Conservation (phyloP, 148 eudicot genomes). For the Amaranthus palmeri region DNA sequence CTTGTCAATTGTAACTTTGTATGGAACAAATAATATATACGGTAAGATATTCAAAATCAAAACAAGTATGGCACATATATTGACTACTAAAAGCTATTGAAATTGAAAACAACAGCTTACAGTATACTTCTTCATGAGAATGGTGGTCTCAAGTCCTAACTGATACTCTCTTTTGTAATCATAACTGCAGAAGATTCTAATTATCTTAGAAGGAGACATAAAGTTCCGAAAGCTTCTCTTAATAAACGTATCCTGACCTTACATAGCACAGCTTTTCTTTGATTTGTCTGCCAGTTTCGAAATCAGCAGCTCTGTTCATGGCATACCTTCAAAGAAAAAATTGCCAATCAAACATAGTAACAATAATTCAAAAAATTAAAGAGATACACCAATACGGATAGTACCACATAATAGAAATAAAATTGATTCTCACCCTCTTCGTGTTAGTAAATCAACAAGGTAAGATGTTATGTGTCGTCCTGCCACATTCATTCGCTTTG, state of each 20-base stretch:
- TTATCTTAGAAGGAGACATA: slow-evolving; percentile 16
- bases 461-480: slow-evolving; percentile 97
- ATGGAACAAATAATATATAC: neutral
- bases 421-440: slow-evolving; percentile 76
- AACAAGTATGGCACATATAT: neutral
- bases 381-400: slow-evolving; percentile 13
- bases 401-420: slow-evolving; percentile 18
- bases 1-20: too few species aligned
- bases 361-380: neutral
- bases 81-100: neutral
- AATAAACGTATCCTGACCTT: slow-evolving; percentile 44
- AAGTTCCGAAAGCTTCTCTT: neutral
- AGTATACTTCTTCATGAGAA: slow-evolving; percentile 88
- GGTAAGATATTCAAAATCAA: slow-evolving; percentile 1
- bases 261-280: slow-evolving; percentile 97
- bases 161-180: slow-evolving; percentile 98
- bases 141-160: slow-evolving; percentile 97
- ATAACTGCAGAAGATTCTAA: slow-evolving; percentile 52
- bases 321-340: slow-evolving; percentile 64
- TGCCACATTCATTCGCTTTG: slow-evolving; percentile 98
- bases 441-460: slow-evolving; percentile 85
- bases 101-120: slow-evolving; percentile 44
- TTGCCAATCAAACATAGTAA: slow-evolving; percentile 5
- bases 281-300: slow-evolving; percentile 93
- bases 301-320: slow-evolving; percentile 89